phyloP scores from a whole-genome alignment of 106 monocot species.

The Phalaenopsis equestris region DNA sequence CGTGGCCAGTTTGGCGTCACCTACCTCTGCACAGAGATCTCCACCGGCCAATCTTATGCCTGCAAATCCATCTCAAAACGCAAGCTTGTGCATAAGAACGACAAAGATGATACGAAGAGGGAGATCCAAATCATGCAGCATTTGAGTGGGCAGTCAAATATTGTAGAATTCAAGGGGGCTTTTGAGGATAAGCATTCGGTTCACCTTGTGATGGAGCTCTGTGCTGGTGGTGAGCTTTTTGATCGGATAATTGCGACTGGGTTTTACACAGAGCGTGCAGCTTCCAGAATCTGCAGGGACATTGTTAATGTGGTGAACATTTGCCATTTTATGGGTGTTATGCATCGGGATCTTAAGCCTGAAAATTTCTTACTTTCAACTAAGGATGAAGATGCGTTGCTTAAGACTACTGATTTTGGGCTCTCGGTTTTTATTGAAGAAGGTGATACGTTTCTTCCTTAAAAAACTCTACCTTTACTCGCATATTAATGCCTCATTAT shows the following conservation, averaged over 20 bases:
- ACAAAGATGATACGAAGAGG: slow-evolving; percentile 37
- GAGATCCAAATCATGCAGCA: slow-evolving; percentile 68
- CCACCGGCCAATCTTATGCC: slow-evolving; percentile 32
- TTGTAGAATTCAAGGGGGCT: slow-evolving; percentile 51
- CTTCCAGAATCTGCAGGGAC: slow-evolving; percentile 34
- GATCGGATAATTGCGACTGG: slow-evolving; percentile 51
- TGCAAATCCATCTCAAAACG: slow-evolving; percentile 59
- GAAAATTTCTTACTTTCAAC: slow-evolving; percentile 55
- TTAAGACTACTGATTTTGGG: slow-evolving; percentile 61
- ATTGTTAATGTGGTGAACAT: slow-evolving; percentile 48
- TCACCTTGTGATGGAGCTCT: slow-evolving; percentile 55
- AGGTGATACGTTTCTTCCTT: slow-evolving; percentile 18
- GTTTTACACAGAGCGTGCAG: slow-evolving; percentile 39
- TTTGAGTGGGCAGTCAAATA: slow-evolving; percentile 45
- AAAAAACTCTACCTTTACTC: background rate
- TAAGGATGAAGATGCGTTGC: slow-evolving; percentile 40
- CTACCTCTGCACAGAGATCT: slow-evolving; percentile 40
- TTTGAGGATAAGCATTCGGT: slow-evolving; percentile 43
- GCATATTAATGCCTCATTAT: background rate
- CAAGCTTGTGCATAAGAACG: slow-evolving; percentile 32
- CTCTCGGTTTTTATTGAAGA: slow-evolving; percentile 59
- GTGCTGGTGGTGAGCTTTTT: slow-evolving; percentile 51
- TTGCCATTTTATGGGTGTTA: slow-evolving; percentile 61
- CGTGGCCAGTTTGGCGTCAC: slow-evolving; percentile 55
- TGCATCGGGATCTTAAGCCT: slow-evolving; percentile 57